These are phyloP conservation scores for Paramecium caudatum DNA, from an alignment of 73 alveolate species.

Conservation along the genomic window DNA sequence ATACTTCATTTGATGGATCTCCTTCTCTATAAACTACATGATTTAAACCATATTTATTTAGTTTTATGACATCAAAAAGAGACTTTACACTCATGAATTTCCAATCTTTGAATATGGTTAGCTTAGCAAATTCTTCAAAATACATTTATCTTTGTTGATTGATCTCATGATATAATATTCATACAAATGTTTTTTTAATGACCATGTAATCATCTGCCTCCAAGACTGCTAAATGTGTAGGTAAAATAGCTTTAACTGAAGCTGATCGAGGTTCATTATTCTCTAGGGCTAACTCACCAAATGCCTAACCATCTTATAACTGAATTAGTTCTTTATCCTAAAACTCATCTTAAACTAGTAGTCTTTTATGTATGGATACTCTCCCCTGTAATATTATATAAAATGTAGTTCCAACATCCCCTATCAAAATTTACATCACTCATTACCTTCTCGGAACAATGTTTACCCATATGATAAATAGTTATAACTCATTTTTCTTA, in stretches of 20 bases:
- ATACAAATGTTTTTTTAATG: slow-evolving; percentile 46
- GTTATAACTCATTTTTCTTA: slow-evolving; percentile 42
- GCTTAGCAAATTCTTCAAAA: slow-evolving; percentile 63
- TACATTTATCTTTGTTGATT: slow-evolving; percentile 60
- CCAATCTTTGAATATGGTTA: slow-evolving; percentile 45
- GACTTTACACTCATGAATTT: slow-evolving; percentile 29
- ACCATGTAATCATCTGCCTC: slow-evolving; percentile 68
- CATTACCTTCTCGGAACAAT: slow-evolving; percentile 49
- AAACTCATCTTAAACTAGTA: not conserved
- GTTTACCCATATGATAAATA: slow-evolving; percentile 4
- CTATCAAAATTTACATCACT: not conserved
- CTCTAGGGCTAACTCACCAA: slow-evolving; percentile 75
- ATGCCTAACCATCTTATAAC: slow-evolving; percentile 54
- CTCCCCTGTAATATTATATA: slow-evolving; percentile 40
- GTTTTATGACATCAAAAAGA: not conserved
- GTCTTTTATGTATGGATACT: slow-evolving; percentile 39
- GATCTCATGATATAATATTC: not conserved
- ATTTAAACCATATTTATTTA: slow-evolving; percentile 7
- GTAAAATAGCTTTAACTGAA: slow-evolving; percentile 26
- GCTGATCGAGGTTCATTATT: slow-evolving; percentile 75
- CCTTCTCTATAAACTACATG: slow-evolving; percentile 56
- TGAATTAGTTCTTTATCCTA: slow-evolving; percentile 55
- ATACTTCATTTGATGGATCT: slow-evolving; percentile 57
- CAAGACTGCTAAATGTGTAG: slow-evolving; percentile 70
- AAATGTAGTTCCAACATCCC: slow-evolving; percentile 57